Conservation (phyloP, 116 monocot genomes). For the Papilionanthe hybrid region DNA sequence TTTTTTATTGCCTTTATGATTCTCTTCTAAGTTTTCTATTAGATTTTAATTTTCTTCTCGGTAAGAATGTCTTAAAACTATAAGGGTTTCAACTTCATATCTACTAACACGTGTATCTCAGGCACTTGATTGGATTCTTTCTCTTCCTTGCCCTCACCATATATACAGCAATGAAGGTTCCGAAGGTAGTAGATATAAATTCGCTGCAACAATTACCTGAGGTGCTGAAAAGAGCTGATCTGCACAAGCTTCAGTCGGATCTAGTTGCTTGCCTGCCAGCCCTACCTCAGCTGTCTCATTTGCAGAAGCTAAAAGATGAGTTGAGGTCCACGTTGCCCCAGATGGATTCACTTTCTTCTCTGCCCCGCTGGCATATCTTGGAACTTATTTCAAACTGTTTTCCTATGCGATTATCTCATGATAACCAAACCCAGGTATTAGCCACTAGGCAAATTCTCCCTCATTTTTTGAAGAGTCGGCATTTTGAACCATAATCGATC, state of each 20-base stretch:
- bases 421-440: conserved; percentile 49
- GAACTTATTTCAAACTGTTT: conserved; percentile 66
- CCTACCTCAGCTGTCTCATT: conserved; percentile 55
- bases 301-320: conserved; percentile 65
- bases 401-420: conserved; percentile 43
- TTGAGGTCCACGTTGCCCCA: conserved; percentile 52
- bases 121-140: conserved; percentile 98
- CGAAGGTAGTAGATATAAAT: conserved; percentile 71
- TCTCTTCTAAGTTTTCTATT: background rate
- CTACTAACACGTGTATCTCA: conserved; percentile 21
- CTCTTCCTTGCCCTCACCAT: conserved; percentile 84
- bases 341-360: conserved; percentile 52
- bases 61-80: no score
- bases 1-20: no score
- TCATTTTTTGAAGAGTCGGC: background rate
- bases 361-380: conserved; percentile 54
- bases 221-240: conserved; percentile 44
- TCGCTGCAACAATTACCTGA: conserved; percentile 48
- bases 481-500: no score
- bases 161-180: conserved; percentile 79
- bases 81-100: background rate
- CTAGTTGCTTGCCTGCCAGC: conserved; percentile 66
- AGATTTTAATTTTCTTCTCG: background rate
- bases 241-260: conserved; percentile 52
- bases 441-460: conserved; percentile 28